Base-by-base conservation (phyloP, 768 basidiomycete species). In the Naganishia friedmannii region DNA sequence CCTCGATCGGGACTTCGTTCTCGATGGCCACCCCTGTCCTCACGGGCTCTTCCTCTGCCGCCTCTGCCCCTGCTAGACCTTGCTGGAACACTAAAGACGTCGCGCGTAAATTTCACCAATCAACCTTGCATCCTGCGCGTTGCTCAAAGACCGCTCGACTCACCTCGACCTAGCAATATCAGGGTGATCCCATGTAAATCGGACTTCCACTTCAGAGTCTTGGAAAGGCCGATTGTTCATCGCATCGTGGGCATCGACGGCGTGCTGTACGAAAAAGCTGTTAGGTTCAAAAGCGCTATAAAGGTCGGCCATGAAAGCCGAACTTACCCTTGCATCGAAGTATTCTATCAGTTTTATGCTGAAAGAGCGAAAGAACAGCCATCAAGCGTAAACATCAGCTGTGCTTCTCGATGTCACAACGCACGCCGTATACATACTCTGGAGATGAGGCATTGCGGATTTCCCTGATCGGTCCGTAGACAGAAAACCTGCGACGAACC, bases 321-420 rank as follows among this genome's bases (percentile, higher is more conserved):
- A 28, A 60, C 87, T 79, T 73, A 90, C 92, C 79, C 92, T 83
- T 28, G 86, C 91, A 77, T 99, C 96, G 77, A 89, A 99, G 77
- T 88, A 93, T 78, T 98, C 93, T n/a, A 98, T 90, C 73, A 91
- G 88, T 70, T 91, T 88, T 75, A 92, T 90, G 74, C 93, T 97
- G 42, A 9, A 32, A 31, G 23, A 34, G 19, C 31, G 26, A 66
- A 60, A 13, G 65, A 45, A 7, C 13, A 23, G 53, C 23, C 21
- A 46, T 72, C n/a, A 75, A 2, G 42, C 7, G 15, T 42, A 13
- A 10, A 2, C 15, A 15, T 42, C 42, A 42, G 42, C 15, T 15
- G 2, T 2, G 15, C 15, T 42, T 42, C 15, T 2, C 9, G 42
- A 17, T 42, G 42, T 42, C 42, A 17, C 42, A 42, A 10, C 15